Evolutionary conservation across 2,329 filamentous ascomycete species (phyloP), one percentile per base, ranked within the genome.

Genomic region (Pyrenophora graminea): DNA sequence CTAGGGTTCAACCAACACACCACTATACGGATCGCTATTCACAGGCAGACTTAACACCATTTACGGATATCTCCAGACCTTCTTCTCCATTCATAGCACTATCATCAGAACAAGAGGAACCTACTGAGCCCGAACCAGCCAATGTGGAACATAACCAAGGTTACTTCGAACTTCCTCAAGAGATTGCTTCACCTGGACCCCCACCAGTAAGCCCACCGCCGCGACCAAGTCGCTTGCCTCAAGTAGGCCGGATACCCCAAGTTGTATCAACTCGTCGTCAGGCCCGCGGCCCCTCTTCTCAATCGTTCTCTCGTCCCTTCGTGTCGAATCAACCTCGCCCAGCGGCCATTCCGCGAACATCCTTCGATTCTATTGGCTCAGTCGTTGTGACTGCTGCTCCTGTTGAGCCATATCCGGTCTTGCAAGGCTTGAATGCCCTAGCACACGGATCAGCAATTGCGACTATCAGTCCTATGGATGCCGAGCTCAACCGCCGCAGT

Each of bases 261-360:
- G 90, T 96, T 3, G 80, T 93, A 25, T 90, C 85, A 39, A 85
- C 82, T 43, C 76, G 79, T 40, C 80, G 82, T 39, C 82, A 86
- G 45, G 79, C 85, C 31, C 83, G 88, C 55, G 83, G 83, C 40
- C 83, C 84, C 1, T 87, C 89, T 0, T 83, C 88, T 1, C 87
- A 85, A 67, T 96, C 90, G 27, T 96, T 96, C 70, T 96, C 92
- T 3, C 81, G 91, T 7, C 91, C 92, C 0, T 96, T 96, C 68
- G 75, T 67, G 3, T 74, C 78, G 13, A 72, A 74, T 3, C 77
- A 80, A 40, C 76, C 77, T 39, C 64, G 64, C 15, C 69, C 72
- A 8, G 69, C 65, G 6, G 68, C 66, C 6, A 53, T 61, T n/a
- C 54, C 61, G 32, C 60, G 65, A n/a, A 68, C 66, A 1, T 72